Evolutionary conservation across 441 rosid species (phyloP), one percentile per base, ranked within the genome.

Genomic region (Hypseocharis bilobata): DNA sequence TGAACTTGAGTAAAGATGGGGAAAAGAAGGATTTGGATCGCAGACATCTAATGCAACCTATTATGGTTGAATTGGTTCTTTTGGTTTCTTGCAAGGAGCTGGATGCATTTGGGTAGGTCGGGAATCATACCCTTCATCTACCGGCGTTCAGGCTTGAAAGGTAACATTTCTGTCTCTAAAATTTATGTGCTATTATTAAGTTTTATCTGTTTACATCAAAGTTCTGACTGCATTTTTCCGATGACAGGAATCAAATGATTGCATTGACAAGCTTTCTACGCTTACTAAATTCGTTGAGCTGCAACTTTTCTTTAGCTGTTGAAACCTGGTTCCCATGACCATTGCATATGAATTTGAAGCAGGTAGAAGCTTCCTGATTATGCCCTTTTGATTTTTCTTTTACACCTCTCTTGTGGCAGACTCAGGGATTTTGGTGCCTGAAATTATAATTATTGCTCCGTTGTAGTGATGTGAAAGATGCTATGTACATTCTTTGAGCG

Each of bases 121-220:
- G 34, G 25, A 32, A 22, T 73, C 70, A 34, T 34, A 68, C 59
- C 71, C 63, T n/a, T 52, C 7, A 23, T 29, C 74, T 63, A 44
- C 76, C 78, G 40, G 71, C 65, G 36, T 61, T 59, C 71, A 36
- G 69, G 63, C 71, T 45, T 66, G 63, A 2, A 67, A 69, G 83
- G 84, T 76, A 68, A 64, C 64, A 44, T 61, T 51, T 54, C 8
- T 1, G 16, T 16, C 51, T 4, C 44, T n/a, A 11, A 16, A 54
- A n/a, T 14, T 16, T 30, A 11, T 68, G 32, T 25, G 32, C 23
- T 27, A 42, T 60, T 52, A 2, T 13, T 49, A 11, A 1, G 6
- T 19, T 59, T 66, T 30, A 74, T 30, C 47, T 62, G 59, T 6
- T 32, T 0, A 0, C 55, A 20, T 40, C 51, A 10, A 26, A 61